Evolutionary conservation across 1,284 basidiomycete genomes (phyloP).

Genomic region (Jaminaea rosea): DNA sequence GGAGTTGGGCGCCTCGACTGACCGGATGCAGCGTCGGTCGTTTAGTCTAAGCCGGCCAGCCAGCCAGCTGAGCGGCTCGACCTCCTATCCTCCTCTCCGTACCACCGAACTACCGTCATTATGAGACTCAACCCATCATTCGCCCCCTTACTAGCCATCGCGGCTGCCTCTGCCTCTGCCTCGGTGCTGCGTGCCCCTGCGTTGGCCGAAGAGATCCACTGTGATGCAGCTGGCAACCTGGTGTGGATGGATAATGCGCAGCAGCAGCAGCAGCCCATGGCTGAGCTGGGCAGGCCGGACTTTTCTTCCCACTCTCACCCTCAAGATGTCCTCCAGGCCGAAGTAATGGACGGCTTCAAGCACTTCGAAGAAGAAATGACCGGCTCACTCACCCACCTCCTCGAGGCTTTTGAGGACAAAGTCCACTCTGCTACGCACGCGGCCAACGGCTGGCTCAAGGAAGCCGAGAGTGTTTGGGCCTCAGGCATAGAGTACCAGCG

Average conservation of each 20-base stretch:
- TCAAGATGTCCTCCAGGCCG: not conserved
- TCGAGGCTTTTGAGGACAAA: too few species aligned
- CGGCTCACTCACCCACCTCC: too few species aligned
- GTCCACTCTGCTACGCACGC: too few species aligned
- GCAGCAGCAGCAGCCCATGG: constrained; percentile 14
- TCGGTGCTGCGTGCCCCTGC: not conserved
- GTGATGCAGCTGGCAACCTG: constrained; percentile 29
- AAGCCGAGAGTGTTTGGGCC: too few species aligned
- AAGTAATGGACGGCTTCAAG: not conserved
- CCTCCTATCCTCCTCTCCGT: not conserved
- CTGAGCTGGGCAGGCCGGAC: constrained; percentile 28
- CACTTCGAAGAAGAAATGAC: constrained; percentile 53
- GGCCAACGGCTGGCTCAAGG: too few species aligned
- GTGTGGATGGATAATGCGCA: constrained; percentile 16
- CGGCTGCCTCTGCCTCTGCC: constrained; percentile 20
- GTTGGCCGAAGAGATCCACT: constrained; percentile 27
- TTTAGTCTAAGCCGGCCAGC: too few species aligned
- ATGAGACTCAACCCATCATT: constrained; percentile 1
- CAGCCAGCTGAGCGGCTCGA: not conserved
- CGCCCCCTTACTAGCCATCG: constrained; percentile 11
- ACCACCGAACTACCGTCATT: not conserved
- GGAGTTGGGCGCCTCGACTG: too few species aligned
- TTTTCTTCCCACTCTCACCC: constrained; percentile 7
- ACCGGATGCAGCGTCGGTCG: too few species aligned
- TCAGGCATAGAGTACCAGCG: too few species aligned